A percentile compares a stretch with the other conserved stretches of the same genome.
phyloP scores from a whole-genome alignment of 345 rosid genomes.

The Excoecaria agallocha region DNA sequence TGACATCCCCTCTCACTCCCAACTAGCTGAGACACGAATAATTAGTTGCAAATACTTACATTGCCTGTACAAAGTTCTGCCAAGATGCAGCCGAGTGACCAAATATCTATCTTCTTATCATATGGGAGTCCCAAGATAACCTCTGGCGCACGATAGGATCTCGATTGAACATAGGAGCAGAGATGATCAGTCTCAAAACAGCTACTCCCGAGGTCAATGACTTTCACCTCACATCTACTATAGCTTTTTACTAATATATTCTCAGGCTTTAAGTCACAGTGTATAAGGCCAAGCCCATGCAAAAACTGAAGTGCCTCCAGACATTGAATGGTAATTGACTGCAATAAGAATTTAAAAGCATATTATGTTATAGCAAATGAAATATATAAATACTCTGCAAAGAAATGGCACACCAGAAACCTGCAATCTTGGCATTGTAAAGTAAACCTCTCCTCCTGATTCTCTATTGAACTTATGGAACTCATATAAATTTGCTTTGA shows the following conservation, averaged over 20 bases:
- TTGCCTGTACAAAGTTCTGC: conserved; percentile 98
- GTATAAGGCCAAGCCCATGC: conserved; percentile 97
- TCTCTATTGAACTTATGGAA: conserved; percentile 97
- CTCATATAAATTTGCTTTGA: conserved; percentile 96
- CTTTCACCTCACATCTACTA: conserved; percentile 97
- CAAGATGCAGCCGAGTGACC: conserved; percentile 99
- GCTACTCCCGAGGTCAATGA: conserved; percentile 99
- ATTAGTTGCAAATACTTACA: conserved; percentile 52
- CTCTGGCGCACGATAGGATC: conserved; percentile 98
- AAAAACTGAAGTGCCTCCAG: conserved; percentile 90
- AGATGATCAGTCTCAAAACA: conserved; percentile 98
- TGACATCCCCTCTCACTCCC: not conserved
- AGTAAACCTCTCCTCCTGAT: conserved; percentile 97
- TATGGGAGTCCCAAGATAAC: conserved; percentile 93
- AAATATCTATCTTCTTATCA: conserved; percentile 92
- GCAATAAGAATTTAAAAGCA: conserved; percentile 38
- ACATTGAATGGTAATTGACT: conserved; percentile 96
- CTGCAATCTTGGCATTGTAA: conserved; percentile 99
- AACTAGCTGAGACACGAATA: not conserved
- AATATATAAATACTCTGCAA: conserved; percentile 7
- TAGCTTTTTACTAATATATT: conserved; percentile 95
- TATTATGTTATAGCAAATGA: conserved; percentile 21
- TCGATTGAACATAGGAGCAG: conserved; percentile 96
- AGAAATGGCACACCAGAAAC: conserved; percentile 36
- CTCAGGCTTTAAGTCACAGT: conserved; percentile 96